A percentile compares a stretch with the other conserved stretches of the same genome.
These are phyloP conservation scores for Fusarium beomiforme DNA, from an alignment of 2,329 filamentous ascomycete genomes.

Conservation along the genomic window DNA sequence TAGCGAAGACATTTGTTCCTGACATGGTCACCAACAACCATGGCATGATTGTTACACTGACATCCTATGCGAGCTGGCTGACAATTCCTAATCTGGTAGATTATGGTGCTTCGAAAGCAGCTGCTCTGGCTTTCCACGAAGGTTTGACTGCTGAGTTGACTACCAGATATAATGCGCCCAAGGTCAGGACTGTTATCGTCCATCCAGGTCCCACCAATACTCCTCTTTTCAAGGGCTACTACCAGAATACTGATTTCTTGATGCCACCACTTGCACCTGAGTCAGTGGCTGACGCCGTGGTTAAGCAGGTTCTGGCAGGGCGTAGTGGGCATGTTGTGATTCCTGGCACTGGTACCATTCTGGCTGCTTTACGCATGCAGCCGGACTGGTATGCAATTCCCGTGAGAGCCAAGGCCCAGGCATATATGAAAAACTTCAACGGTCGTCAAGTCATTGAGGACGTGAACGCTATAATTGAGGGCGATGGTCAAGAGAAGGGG, in stretches of 20 bases:
- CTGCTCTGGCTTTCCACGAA: constrained; percentile 74
- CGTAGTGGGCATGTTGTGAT: constrained; percentile 60
- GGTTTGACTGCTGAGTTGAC: constrained; percentile 67
- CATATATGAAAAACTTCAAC: constrained; percentile 55
- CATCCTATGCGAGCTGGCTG: constrained; percentile 70
- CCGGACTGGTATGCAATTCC: constrained; percentile 72
- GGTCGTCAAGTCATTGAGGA: constrained; percentile 61
- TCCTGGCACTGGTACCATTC: constrained; percentile 51
- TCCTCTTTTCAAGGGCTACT: constrained; percentile 57
- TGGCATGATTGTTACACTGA: constrained; percentile 78
- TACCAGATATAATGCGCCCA: constrained; percentile 69
- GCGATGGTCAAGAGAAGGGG: constrained; percentile 16
- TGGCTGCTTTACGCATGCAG: constrained; percentile 59
- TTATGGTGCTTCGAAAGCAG: constrained; percentile 74
- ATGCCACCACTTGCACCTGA: constrained; percentile 52
- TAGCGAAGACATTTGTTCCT: constrained; percentile 74
- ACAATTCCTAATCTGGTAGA: constrained; percentile 72
- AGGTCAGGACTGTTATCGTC: constrained; percentile 73
- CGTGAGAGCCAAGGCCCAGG: constrained; percentile 56
- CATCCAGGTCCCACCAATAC: constrained; percentile 60
- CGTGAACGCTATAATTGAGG: constrained; percentile 51
- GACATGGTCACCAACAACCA: constrained; percentile 71
- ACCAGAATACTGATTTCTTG: constrained; percentile 58
- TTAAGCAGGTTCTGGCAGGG: constrained; percentile 60
- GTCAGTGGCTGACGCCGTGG: constrained; percentile 57